Evolutionary conservation across 2,329 filamentous ascomycete species (phyloP).

Genomic region (Sarocladium brachiariae): DNA sequence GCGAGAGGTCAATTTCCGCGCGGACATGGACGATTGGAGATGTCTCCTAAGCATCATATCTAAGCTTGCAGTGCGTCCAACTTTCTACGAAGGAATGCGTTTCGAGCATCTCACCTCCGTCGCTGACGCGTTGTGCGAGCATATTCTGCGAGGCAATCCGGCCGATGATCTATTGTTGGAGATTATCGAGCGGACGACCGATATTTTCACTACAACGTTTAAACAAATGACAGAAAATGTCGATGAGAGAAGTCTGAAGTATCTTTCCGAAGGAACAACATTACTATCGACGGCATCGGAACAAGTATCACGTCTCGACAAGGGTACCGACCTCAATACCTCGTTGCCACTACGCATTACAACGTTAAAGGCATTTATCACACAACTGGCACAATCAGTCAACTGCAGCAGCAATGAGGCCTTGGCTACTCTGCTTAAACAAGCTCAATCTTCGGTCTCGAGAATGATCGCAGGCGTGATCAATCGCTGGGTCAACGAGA

Average conservation of each 20-base stretch:
- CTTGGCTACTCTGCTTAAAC: constrained; percentile 17
- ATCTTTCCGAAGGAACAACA: constrained; percentile 25
- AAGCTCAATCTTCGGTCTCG: constrained; percentile 21
- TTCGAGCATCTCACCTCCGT: constrained; percentile 30
- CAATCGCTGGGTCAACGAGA: constrained; percentile 22
- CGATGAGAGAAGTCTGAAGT: constrained; percentile 35
- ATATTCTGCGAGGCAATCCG: not conserved
- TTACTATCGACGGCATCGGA: constrained; percentile 19
- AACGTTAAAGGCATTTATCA: constrained; percentile 27
- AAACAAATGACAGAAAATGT: constrained; percentile 38
- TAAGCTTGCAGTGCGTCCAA: constrained; percentile 44
- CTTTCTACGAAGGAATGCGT: constrained; percentile 40
- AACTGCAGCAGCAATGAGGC: constrained; percentile 19
- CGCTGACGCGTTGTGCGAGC: constrained; percentile 23
- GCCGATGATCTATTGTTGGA: constrained; percentile 23
- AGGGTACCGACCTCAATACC: constrained; percentile 6
- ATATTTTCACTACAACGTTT: constrained; percentile 25
- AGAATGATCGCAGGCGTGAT: constrained; percentile 20
- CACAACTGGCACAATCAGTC: constrained; percentile 21
- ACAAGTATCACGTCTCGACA: constrained; percentile 11
- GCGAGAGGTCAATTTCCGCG: constrained; percentile 16
- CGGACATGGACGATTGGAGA: constrained; percentile 24
- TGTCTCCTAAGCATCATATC: constrained; percentile 36
- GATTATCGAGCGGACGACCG: constrained; percentile 25
- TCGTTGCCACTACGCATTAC: constrained; percentile 26